Percentiles rank a stretch among this genome's conserved stretches.
phyloP scores from a whole-genome alignment of 768 basidiomycete genomes.

The Suillus lakei region DNA sequence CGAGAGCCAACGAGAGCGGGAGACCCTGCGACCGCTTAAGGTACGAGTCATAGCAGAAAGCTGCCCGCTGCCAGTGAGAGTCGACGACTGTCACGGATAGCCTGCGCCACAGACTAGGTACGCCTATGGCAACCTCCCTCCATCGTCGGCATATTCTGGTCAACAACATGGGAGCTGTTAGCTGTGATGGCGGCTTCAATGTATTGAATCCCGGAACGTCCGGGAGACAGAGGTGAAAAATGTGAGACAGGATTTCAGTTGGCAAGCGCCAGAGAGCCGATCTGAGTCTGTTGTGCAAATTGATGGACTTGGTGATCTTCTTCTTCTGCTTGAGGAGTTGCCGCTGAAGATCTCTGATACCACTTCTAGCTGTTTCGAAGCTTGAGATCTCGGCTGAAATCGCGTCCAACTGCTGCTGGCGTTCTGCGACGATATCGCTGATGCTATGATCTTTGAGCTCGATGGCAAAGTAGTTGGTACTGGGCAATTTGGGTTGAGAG shows the following conservation, averaged over 20 bases:
- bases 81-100: conserved; percentile 29
- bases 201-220: conserved; percentile 1
- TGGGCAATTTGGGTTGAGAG: conserved; percentile 6
- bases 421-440: conserved; percentile 20
- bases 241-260: conserved; percentile 50
- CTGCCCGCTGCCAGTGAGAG: conserved; percentile 12
- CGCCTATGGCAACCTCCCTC: conserved; percentile 42
- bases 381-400: conserved; percentile 16
- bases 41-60: conserved; percentile 14
- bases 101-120: conserved; percentile 53
- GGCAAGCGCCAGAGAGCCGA: conserved; percentile 45
- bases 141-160: conserved; percentile 46
- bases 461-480: conserved; percentile 23
- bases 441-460: conserved; percentile 20
- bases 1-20: conserved; percentile 23
- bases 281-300: conserved; percentile 25
- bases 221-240: conserved; percentile 47
- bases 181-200: background rate
- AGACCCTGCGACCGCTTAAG: conserved; percentile 17
- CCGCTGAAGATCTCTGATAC: conserved; percentile 12
- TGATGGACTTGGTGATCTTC: conserved; percentile 23
- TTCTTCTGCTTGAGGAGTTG: conserved; percentile 19
- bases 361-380: conserved; percentile 19
- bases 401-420: conserved; percentile 19
- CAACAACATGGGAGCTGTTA: conserved; percentile 43